Evolutionary conservation across 1,139 yeast genomes (phyloP).

Genomic region (Yamadazyma triangularis): DNA sequence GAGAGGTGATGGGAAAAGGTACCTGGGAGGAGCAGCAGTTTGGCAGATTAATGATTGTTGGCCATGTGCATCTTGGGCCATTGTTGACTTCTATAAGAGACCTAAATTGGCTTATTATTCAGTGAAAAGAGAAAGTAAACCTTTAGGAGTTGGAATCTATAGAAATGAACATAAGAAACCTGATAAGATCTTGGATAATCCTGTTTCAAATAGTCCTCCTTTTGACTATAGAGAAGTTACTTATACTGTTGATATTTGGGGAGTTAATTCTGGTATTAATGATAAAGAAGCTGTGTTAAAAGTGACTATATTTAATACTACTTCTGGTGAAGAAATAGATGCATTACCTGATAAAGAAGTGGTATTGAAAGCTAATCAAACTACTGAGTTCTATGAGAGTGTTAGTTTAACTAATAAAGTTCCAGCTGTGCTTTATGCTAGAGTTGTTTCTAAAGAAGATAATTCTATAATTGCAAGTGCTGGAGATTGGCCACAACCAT

Average conservation of each 20-base stretch:
- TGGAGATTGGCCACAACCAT: constrained; percentile 55
- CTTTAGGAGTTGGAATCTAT: constrained; percentile 29
- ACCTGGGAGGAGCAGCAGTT: constrained; percentile 38
- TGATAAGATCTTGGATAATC: constrained; percentile 13
- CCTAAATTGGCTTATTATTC: constrained; percentile 44
- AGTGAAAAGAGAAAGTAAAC: constrained; percentile 36
- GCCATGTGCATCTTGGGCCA: constrained; percentile 46
- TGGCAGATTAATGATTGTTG: constrained; percentile 52
- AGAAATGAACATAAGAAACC: constrained; percentile 17
- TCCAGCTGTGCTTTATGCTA: constrained; percentile 18
- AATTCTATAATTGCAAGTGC: constrained; percentile 25
- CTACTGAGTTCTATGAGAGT: constrained; percentile 24
- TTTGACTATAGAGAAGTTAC: constrained; percentile 14
- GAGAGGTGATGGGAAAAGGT: constrained; percentile 27
- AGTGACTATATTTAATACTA: constrained; percentile 26
- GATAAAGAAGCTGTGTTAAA: constrained; percentile 18
- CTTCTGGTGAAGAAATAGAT: constrained; percentile 21
- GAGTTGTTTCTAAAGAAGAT: constrained; percentile 12
- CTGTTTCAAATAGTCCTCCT: constrained; percentile 18
- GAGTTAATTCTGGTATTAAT: constrained; percentile 25
- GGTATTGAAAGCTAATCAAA: constrained; percentile 24
- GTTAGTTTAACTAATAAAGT: constrained; percentile 8
- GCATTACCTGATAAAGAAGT: constrained; percentile 14
- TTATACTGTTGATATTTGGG: constrained; percentile 37
- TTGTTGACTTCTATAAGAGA: constrained; percentile 33